These are phyloP conservation scores for Rhodamnia rubescens DNA, from an alignment of 345 rosid species.

Conservation along the genomic window DNA sequence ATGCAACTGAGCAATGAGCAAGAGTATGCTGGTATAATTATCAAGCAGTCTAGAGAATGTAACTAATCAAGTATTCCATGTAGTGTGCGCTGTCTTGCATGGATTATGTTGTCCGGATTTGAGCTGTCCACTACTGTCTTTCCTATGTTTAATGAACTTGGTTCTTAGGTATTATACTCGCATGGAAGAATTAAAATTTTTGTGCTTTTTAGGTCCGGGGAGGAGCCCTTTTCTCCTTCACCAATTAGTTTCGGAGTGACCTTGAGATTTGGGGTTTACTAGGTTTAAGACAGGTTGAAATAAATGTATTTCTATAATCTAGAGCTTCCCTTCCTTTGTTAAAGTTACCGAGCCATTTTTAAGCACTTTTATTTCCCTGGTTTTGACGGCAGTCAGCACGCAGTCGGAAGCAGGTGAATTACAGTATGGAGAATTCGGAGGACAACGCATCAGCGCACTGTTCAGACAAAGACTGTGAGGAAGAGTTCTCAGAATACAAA, in stretches of 20 bases:
- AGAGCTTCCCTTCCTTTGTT: background rate
- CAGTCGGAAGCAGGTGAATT: slow-evolving; percentile 44
- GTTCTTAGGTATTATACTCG: background rate
- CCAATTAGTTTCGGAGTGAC: background rate
- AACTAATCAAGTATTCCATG: background rate
- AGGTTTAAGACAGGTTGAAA: background rate
- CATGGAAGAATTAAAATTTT: background rate
- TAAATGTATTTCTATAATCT: background rate
- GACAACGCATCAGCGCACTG: slow-evolving; percentile 23
- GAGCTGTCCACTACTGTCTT: background rate
- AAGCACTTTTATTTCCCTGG: background rate
- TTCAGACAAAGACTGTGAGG: background rate
- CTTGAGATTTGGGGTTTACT: background rate
- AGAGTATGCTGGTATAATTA: background rate
- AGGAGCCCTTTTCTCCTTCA: background rate
- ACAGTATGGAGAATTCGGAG: slow-evolving; percentile 24
- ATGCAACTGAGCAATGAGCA: background rate
- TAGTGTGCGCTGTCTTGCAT: background rate
- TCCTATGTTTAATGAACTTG: background rate
- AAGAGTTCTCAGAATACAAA: background rate
- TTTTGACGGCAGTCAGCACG: slow-evolving; percentile 49
- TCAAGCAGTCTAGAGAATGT: background rate
- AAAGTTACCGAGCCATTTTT: background rate
- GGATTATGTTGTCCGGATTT: background rate
- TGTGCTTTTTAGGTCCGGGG: background rate